phyloP scores from a whole-genome alignment of 306 rosid species.

The Castanospermum australe region DNA sequence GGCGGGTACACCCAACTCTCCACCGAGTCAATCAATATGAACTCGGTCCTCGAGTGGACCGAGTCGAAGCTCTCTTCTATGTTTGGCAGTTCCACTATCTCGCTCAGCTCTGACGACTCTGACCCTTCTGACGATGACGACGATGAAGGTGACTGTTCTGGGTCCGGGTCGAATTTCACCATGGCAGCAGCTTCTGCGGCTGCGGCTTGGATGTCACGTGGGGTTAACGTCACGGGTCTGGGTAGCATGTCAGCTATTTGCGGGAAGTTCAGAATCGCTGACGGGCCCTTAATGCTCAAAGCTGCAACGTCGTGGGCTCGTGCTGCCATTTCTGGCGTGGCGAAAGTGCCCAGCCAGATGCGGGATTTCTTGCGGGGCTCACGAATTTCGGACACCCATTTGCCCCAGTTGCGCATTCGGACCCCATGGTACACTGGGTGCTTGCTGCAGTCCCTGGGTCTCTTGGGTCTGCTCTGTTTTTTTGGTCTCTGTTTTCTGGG shows the following conservation, averaged over 20 bases:
- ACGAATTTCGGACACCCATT: conserved; percentile 93
- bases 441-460: conserved; percentile 34
- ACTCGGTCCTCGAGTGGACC: conserved; percentile 26
- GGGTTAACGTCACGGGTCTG: conserved; percentile 47
- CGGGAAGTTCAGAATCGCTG: conserved; percentile 75
- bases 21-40: conserved; percentile 28
- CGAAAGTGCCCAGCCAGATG: conserved; percentile 84
- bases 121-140: not conserved
- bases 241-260: conserved; percentile 52
- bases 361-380: conserved; percentile 87
- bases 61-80: conserved; percentile 41
- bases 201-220: conserved; percentile 49
- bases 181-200: conserved; percentile 48
- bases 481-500: conserved; percentile 1
- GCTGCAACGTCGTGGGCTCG: conserved; percentile 91
- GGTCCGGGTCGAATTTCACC: conserved; percentile 38
- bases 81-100: conserved; percentile 54
- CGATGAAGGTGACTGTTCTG: not conserved
- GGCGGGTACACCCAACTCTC: conserved; percentile 49
- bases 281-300: conserved; percentile 62
- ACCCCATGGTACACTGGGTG: conserved; percentile 72
- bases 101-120: conserved; percentile 37
- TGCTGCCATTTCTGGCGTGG: conserved; percentile 82
- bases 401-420: conserved; percentile 83
- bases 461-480: conserved; percentile 32